A percentile compares a stretch with the other conserved stretches of the same genome.
Evolutionary conservation across 345 rosid genomes (phyloP).

Genomic region (Populus tremula): DNA sequence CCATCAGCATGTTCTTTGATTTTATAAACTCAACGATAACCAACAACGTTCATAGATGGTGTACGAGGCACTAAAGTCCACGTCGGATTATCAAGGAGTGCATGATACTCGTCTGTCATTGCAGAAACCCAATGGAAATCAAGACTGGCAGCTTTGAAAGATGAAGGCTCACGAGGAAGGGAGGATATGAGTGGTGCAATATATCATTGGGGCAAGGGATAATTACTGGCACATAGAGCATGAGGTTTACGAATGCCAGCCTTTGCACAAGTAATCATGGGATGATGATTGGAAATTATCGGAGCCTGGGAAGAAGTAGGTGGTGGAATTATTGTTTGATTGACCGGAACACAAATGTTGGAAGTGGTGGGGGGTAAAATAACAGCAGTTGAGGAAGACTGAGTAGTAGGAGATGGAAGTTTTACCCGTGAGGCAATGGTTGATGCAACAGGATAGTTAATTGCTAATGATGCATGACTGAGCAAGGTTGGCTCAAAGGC

Average conservation of each 20-base stretch:
- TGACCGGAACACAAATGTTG: accelerated
- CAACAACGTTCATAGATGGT: too few relatives aligned
- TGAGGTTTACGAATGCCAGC: accelerated
- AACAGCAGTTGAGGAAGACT: accelerated
- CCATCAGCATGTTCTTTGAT: too few relatives aligned
- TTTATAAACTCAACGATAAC: too few relatives aligned
- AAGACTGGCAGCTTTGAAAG: too few relatives aligned
- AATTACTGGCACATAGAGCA: background rate
- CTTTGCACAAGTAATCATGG: background rate
- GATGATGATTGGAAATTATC: background rate
- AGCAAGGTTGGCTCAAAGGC: background rate
- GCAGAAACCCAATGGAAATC: too few relatives aligned
- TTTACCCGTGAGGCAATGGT: accelerated
- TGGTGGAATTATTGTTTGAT: accelerated
- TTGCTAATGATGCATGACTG: too few relatives aligned
- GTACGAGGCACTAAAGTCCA: background rate
- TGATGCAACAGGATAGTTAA: too few relatives aligned
- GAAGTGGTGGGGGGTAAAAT: too few relatives aligned
- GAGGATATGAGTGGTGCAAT: background rate
- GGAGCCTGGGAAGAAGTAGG: background rate
- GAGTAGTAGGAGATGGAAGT: too few relatives aligned
- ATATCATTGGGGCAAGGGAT: background rate
- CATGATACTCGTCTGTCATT: background rate
- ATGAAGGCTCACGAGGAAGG: background rate
- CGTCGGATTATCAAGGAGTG: too few relatives aligned